Evolutionary conservation across 106 monocot species (phyloP).

Genomic region (Dendrobium catenatum): DNA sequence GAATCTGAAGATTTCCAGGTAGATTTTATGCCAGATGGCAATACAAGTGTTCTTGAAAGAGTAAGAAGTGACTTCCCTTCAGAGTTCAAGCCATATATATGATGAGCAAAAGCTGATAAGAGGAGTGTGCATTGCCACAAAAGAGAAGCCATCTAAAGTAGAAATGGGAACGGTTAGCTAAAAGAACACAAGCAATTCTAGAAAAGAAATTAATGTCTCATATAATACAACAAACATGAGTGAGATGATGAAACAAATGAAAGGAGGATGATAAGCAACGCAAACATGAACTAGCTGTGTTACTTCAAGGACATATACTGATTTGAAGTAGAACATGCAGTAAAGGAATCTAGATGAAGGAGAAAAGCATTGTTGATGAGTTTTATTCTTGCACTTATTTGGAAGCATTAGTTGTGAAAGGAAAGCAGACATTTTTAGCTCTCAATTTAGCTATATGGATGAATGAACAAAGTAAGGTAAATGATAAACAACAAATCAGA

Average conservation of each 20-base stretch:
- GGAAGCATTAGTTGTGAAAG: too few species aligned
- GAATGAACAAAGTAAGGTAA: background rate
- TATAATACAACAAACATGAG: background rate
- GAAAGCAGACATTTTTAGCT: too few species aligned
- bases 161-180: constrained; percentile 1
- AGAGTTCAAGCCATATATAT: constrained; percentile 26
- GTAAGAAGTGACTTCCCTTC: constrained; percentile 47
- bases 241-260: background rate
- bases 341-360: too few species aligned
- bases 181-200: background rate
- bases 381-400: too few species aligned
- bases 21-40: constrained; percentile 36
- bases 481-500: too few species aligned
- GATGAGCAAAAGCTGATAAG: constrained; percentile 18
- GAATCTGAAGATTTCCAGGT: constrained; percentile 50
- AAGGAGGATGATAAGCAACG: background rate
- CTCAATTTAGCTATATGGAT: background rate
- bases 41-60: constrained; percentile 28
- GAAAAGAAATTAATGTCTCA: background rate
- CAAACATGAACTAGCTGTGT: background rate
- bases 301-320: too few species aligned
- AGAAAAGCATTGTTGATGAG: too few species aligned
- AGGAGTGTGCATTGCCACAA: constrained; percentile 20
- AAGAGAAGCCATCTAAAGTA: constrained; percentile 21
- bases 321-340: too few species aligned